Evolutionary conservation across 108 stramenopile species (phyloP).

Genomic region (Skeletonema menzelii): DNA sequence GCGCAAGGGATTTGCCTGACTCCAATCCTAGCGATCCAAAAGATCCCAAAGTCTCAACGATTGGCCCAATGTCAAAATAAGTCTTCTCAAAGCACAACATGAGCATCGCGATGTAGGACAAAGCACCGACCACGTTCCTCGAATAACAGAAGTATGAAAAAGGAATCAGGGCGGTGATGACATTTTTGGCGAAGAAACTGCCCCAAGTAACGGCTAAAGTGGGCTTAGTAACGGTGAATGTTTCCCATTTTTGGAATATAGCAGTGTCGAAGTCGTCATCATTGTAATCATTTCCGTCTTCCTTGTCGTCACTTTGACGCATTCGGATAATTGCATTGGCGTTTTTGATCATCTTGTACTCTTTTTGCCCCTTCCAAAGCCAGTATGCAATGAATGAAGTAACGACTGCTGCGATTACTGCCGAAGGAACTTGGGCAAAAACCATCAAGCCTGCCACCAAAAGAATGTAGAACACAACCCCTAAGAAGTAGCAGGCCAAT

Average conservation of each 20-base stretch:
- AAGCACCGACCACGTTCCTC: constrained; percentile 15
- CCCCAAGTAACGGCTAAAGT: background rate
- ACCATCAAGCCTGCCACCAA: constrained; percentile 13
- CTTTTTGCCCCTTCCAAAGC: constrained; percentile 3
- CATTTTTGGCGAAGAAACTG: background rate
- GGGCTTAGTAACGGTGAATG: constrained; percentile 11
- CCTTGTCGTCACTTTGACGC: background rate
- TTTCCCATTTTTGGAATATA: constrained; percentile 15
- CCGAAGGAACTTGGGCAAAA: background rate
- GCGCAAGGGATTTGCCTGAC: background rate
- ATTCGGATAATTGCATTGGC: background rate
- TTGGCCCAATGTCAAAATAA: constrained; percentile 3
- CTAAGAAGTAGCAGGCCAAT: constrained; percentile 5
- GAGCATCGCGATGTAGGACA: constrained; percentile 19
- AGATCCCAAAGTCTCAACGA: constrained; percentile 3
- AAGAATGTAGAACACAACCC: background rate
- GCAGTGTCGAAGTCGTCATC: background rate
- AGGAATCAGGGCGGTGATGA: constrained; percentile 1
- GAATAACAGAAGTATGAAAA: constrained; percentile 10
- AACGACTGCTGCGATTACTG: constrained; percentile 2
- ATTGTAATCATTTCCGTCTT: background rate
- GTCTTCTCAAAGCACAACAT: constrained; percentile 4
- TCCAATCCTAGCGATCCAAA: background rate
- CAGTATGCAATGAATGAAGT: background rate
- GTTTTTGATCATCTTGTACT: background rate